phyloP scores from a whole-genome alignment of 768 basidiomycete genomes.

The Leccinum uliginosum region DNA sequence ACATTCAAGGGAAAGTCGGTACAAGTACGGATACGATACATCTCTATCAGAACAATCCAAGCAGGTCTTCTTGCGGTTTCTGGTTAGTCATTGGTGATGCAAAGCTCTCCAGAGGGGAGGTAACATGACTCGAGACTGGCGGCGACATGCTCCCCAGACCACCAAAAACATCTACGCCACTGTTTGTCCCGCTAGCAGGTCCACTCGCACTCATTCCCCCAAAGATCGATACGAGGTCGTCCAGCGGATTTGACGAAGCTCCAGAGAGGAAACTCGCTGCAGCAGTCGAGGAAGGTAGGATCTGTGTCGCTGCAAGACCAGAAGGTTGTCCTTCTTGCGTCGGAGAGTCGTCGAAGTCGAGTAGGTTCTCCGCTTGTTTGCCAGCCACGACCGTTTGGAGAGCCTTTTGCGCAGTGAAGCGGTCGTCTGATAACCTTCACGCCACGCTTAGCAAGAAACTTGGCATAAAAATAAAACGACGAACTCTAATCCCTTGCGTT shows the following conservation, averaged over 20 bases:
- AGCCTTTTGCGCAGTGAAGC: conserved; percentile 71
- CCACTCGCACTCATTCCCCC: conserved; percentile 44
- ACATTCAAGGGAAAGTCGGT: neutral
- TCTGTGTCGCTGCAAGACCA: conserved; percentile 73
- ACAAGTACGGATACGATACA: neutral
- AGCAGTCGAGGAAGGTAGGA: conserved; percentile 66
- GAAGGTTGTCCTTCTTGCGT: conserved; percentile 57
- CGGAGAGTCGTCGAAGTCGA: conserved; percentile 84
- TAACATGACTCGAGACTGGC: neutral
- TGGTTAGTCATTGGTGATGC: conserved; percentile 21
- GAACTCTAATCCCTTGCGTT: conserved; percentile 58
- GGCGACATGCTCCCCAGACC: conserved; percentile 18
- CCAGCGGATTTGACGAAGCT: conserved; percentile 83
- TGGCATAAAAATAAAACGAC: conserved; percentile 23
- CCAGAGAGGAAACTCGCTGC: conserved; percentile 72
- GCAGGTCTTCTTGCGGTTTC: conserved; percentile 46
- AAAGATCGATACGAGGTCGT: conserved; percentile 92
- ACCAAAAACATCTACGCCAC: conserved; percentile 12
- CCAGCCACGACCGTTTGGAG: conserved; percentile 89
- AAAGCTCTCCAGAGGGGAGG: conserved; percentile 22
- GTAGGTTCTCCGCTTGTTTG: conserved; percentile 90
- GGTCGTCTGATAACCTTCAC: conserved; percentile 60
- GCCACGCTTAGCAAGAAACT: neutral
- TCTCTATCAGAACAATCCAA: conserved; percentile 48
- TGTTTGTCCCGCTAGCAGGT: conserved; percentile 8